Conservation (phyloP, 2,329 filamentous ascomycete genomes). For the Capronia americana region DNA sequence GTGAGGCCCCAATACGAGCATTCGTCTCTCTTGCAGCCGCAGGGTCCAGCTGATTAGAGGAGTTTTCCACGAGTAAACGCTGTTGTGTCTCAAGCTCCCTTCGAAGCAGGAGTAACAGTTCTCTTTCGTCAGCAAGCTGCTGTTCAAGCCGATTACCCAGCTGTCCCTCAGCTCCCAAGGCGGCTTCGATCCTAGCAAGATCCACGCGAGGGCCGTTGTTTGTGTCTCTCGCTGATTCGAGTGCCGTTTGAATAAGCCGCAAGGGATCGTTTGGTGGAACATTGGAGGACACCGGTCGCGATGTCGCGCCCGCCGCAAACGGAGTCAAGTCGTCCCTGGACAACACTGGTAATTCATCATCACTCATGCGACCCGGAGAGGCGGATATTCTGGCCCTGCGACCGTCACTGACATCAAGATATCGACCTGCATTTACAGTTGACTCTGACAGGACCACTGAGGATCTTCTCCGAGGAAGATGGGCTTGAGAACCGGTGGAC, state of each 20-base stretch:
- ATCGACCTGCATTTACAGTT: constrained; percentile 38
- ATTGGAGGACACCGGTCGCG: constrained; percentile 23
- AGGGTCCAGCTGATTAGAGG: constrained; percentile 21
- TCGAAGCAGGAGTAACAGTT: constrained; percentile 34
- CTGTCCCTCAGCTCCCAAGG: constrained; percentile 35
- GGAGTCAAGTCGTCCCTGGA: constrained; percentile 26
- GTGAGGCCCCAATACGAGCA: constrained; percentile 27
- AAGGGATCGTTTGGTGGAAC: constrained; percentile 37
- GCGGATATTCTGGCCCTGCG: constrained; percentile 50
- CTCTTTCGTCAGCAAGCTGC: constrained; percentile 36
- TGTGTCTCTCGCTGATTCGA: constrained; percentile 32
- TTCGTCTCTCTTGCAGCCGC: constrained; percentile 27
- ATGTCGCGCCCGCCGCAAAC: constrained; percentile 8
- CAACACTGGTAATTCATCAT: constrained; percentile 33
- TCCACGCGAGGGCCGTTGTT: constrained; percentile 25
- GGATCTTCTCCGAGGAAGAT: constrained; percentile 47
- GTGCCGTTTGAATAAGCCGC: constrained; percentile 36
- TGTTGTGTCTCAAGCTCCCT: constrained; percentile 38
- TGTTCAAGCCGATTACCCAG: constrained; percentile 36
- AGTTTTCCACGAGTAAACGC: constrained; percentile 30
- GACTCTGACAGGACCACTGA: constrained; percentile 52
- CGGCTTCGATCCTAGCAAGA: constrained; percentile 36
- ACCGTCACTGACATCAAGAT: constrained; percentile 43
- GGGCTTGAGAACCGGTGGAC: constrained; percentile 22
- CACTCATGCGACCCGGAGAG: constrained; percentile 49